Base-by-base conservation (phyloP, 495 filamentous ascomycete species). In the Glarea lozoyensis region DNA sequence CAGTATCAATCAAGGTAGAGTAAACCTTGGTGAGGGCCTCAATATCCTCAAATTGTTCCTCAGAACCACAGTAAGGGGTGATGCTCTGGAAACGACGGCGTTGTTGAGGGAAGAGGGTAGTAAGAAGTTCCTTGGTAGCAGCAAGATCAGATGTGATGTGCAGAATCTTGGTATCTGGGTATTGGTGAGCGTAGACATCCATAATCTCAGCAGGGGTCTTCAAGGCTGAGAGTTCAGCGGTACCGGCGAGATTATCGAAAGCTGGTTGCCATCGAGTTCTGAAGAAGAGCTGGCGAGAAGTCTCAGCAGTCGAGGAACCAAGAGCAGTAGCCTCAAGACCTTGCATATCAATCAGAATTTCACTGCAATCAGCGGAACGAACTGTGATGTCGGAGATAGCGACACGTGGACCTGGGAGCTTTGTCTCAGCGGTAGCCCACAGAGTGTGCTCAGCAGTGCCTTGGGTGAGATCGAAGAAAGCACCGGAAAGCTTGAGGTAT, bases 191-290 rank as follows among this genome's bases (percentile, higher is more conserved):
- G 34, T 37, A 55, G 5, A 55, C 24, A 27, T 54, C 40, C 51
- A 54, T 54, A 20, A 40, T 20, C 31, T 55, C 34, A 2, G 46
- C 39, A 11, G 50, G 22, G 13, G 18, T 37, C 0, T 34, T 34
- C 12, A 55, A 17, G 4, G 30, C 21, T 12, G 40, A 44, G 7
- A 22, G 16, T 15, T 37, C n/a, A 15, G 33, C 16, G 6, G 12
- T 37, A 15, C 17, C 16, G 9, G 7, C 33, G 33, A 37, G 33
- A 10, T 37, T 7, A n/a, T 47, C 38, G 42, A 55, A 55, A 2
- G 45, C 39, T 17, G 53, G 53, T 33, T 54, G 50, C 53, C 53
- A 55, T 40, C 42, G 44, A 6, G 40, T 45, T 24, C 45, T 44
- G 45, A 50, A 55, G 45, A 55, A 55, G 16, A 55, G 50, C 4